Base-by-base conservation (phyloP, 2,329 filamentous ascomycete genomes). In the Dothideomycetidae sp. region DNA sequence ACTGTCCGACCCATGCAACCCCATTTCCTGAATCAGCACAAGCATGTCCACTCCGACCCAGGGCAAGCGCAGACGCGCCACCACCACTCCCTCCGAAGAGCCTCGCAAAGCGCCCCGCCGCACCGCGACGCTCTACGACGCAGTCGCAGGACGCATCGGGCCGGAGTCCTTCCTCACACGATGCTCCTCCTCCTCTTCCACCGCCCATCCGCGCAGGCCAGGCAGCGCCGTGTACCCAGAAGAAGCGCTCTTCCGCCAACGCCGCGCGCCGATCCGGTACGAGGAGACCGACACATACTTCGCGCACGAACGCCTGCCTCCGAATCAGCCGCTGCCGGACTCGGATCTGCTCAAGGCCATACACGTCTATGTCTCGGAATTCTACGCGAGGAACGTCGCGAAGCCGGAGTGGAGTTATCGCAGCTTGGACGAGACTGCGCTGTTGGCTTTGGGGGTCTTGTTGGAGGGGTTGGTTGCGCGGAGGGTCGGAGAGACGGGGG, bases 381-480 rank as follows among this genome's bases (percentile, higher is more conserved):
- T 75, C 53, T 85, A 83, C 57, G 62, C 63, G 28, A 58, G 58
- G 13, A 41, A 42, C 10, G 34, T 31, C 3, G 41, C 40, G 5
- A 39, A 45, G 9, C 42, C 43, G n/a, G 53, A 47, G 12, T 46
- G 48, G 16, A 60, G 66, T 36, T 68, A 64, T 46, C 60, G 67
- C 45, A 81, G 73, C 54, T 73, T 88, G 70, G 79, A 88, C 51
- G 81, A 83, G 60, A 83, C 79, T 10, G 81, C 81, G 3, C 63
- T 88, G 41, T 60, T 88, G 37, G 79, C 81, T 1, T 65, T 88
- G 49, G 80, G 81, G 1, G 73, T 88, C 33, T 56, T 88, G 40
- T 60, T 86, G 29, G 81, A 88, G 57, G 81, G 88, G 56, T 70
- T 72, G 2, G 66, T 70, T 11, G 63, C 66, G 29, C 70, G 75